Percentiles rank a stretch among this genome's conserved stretches.
Evolutionary conservation across 116 monocot species (phyloP).

Genomic region (Posidonia oceanica): DNA sequence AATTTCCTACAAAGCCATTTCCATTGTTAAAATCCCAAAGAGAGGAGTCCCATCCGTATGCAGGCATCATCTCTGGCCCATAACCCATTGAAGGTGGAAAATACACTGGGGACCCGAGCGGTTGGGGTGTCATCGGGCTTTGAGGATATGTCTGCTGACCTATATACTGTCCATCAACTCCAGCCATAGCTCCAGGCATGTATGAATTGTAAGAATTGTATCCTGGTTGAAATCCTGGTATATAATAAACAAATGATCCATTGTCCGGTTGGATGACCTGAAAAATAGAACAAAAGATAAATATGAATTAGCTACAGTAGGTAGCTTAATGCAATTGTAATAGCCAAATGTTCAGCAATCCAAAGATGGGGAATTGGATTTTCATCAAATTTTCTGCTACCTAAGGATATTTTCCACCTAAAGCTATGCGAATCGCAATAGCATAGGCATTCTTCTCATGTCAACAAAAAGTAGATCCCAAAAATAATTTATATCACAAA

Average conservation of each 20-base stretch:
- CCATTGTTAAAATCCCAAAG: slow-evolving; percentile 20
- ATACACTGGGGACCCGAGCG: slow-evolving; percentile 29
- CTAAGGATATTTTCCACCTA: too few species aligned
- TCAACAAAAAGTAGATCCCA: too few species aligned
- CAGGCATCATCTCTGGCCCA: slow-evolving; percentile 36
- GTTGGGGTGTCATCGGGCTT: slow-evolving; percentile 25
- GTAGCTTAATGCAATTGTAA: too few species aligned
- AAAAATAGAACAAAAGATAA: slow-evolving; percentile 8
- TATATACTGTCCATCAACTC: slow-evolving; percentile 50
- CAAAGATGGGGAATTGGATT: too few species aligned
- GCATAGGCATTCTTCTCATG: too few species aligned
- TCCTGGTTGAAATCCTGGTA: slow-evolving; percentile 39
- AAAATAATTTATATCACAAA: too few species aligned
- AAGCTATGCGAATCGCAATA: too few species aligned
- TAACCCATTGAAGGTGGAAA: slow-evolving; percentile 42
- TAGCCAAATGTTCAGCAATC: not conserved
- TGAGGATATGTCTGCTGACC: slow-evolving; percentile 35
- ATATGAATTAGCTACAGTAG: not conserved
- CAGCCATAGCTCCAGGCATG: slow-evolving; percentile 29
- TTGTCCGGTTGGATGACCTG: slow-evolving; percentile 53
- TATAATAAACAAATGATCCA: slow-evolving; percentile 39
- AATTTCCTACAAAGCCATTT: slow-evolving; percentile 23
- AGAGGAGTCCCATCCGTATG: slow-evolving; percentile 40
- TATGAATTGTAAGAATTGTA: slow-evolving; percentile 32
- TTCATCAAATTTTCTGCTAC: too few species aligned